Conservation (phyloP, 768 basidiomycete species). For the Tricholoma bakamatsutake region DNA sequence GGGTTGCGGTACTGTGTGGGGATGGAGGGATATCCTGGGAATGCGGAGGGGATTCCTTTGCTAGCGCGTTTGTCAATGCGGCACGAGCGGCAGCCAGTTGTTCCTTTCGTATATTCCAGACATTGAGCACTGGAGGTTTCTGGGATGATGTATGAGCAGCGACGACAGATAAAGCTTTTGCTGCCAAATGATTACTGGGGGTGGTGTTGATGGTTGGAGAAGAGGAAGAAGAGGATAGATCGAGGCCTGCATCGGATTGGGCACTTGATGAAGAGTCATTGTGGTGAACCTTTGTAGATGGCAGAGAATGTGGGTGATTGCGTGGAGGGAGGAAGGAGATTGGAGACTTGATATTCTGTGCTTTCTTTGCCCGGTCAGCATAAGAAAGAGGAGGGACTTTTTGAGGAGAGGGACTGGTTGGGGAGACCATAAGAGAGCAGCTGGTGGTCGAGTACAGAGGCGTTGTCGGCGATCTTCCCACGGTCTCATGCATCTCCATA, state of each 20-base stretch:
- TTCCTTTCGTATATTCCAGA: constrained; percentile 26
- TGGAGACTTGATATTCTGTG: constrained; percentile 30
- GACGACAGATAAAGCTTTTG: constrained; percentile 14
- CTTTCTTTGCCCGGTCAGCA: constrained; percentile 48
- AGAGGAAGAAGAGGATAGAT: background rate
- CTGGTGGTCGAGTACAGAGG: too few relatives aligned
- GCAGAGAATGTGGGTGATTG: constrained; percentile 5
- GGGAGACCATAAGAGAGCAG: constrained; percentile 19
- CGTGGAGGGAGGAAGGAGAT: constrained; percentile 14
- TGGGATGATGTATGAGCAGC: constrained; percentile 11
- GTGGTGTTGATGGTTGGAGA: too few relatives aligned
- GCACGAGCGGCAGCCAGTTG: constrained; percentile 21
- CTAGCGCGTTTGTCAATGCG: constrained; percentile 1
- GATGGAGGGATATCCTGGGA: constrained; percentile 1
- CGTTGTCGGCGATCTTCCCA: too few relatives aligned
- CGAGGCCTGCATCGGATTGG: background rate
- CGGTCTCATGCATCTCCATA: too few relatives aligned
- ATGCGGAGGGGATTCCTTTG: background rate
- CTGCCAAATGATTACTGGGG: constrained; percentile 12
- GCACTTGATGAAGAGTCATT: background rate
- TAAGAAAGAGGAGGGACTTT: constrained; percentile 45
- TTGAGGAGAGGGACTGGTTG: constrained; percentile 14
- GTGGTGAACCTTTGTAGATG: background rate
- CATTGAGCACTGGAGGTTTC: constrained; percentile 19
- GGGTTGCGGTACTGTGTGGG: background rate